These are phyloP conservation scores for Niebla homalea DNA, from an alignment of 495 filamentous ascomycete genomes.

Conservation along the genomic window DNA sequence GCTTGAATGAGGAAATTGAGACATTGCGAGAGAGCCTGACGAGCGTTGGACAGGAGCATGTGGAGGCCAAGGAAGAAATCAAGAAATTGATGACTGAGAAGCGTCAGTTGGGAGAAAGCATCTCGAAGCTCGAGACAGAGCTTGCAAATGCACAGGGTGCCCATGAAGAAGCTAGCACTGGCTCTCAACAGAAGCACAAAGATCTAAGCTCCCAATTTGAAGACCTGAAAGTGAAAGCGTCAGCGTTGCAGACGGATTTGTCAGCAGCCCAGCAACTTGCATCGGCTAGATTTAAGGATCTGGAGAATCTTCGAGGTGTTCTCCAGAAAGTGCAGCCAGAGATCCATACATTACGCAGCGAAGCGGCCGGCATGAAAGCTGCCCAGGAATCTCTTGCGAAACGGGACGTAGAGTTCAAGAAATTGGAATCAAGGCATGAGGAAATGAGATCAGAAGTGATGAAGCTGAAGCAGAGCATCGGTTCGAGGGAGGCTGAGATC, in stretches of 20 bases:
- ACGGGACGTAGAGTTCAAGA: slow-evolving; percentile 54
- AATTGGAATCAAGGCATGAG: slow-evolving; percentile 65
- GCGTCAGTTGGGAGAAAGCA: slow-evolving; percentile 43
- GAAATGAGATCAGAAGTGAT: slow-evolving; percentile 64
- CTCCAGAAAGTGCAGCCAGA: slow-evolving; percentile 81
- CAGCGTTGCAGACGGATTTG: slow-evolving; percentile 67
- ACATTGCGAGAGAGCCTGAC: slow-evolving; percentile 64
- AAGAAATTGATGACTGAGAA: slow-evolving; percentile 53
- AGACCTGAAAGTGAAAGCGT: slow-evolving; percentile 53
- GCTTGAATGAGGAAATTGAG: slow-evolving; percentile 75
- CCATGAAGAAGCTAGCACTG: slow-evolving; percentile 32
- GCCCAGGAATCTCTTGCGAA: slow-evolving; percentile 58
- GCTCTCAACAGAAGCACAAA: slow-evolving; percentile 41
- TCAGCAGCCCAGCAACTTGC: slow-evolving; percentile 77
- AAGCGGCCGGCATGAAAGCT: slow-evolving; percentile 56
- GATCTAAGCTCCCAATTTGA: slow-evolving; percentile 59
- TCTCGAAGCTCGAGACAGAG: slow-evolving; percentile 52
- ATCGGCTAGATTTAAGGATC: slow-evolving; percentile 72
- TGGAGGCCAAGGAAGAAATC: slow-evolving; percentile 67
- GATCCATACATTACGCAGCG: slow-evolving; percentile 57
- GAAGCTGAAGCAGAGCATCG: slow-evolving; percentile 49
- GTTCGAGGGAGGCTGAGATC: slow-evolving; percentile 65
- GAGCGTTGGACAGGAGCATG: slow-evolving; percentile 64
- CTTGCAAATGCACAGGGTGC: slow-evolving; percentile 44
- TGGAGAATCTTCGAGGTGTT: slow-evolving; percentile 63